Evolutionary conservation across 768 basidiomycete species (phyloP), one percentile per base, ranked within the genome.

Genomic region (Hygrophorus russula): DNA sequence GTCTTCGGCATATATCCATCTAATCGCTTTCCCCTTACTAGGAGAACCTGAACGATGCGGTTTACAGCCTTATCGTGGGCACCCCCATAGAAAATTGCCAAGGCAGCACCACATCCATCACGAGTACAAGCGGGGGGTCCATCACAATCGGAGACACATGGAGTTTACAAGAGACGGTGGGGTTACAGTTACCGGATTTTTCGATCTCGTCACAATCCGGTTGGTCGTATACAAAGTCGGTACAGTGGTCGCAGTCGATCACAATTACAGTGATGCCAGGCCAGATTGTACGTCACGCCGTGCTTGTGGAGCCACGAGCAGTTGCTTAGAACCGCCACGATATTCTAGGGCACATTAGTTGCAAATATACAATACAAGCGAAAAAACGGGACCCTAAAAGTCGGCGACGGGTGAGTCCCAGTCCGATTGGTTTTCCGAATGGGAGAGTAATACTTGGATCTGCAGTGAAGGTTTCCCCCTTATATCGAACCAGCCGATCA

Each of bases 401-500:
- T 41, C 29, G 39, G 39, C n/a, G n/a, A n/a, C n/a, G n/a, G n/a
- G n/a, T n/a, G n/a, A n/a, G 20, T 24, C 39, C 3, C 24, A 31
- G 39, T 41, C 11, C 20, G 24, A 14, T 40, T 12, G 14, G 7
- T 28, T 31, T 24, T 41, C 14, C 2, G 14, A 15, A 14, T 4
- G 5, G 20, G 9, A 28, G 12, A 12, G 3, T 14, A 4, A 28
- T 28, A 12, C 9, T 28, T 5, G 13, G 24, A 19, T 41, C 30
- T 14, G n/a, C n/a, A 41, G 39, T 14, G 3, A 27, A 24, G 20
- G 10, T 6, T 41, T 41, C 19, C 39, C 39, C 9, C 28, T 41
- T n/a, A 30, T 41, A 30, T 41, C 39, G 20, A 41, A 41, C 29
- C 39, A 41, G 39, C 39, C 39, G 18, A 27, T 4, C 20, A 14